Evolutionary conservation across 768 basidiomycete genomes (phyloP).

Genomic region (Dictyophora rubrovolvata): DNA sequence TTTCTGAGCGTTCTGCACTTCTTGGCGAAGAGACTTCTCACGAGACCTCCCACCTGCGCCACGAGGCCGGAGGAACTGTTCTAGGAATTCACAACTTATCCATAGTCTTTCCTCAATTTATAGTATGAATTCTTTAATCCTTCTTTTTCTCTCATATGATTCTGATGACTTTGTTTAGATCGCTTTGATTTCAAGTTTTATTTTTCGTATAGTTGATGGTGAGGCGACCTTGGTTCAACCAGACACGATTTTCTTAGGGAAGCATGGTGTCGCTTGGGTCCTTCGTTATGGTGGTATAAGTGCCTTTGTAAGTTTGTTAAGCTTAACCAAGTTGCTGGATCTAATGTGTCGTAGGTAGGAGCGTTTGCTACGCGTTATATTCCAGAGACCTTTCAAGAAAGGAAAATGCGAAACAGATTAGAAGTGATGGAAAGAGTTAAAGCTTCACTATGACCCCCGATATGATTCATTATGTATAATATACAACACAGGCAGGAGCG

Average conservation of each 20-base stretch:
- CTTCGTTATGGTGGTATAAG: slow-evolving; percentile 86
- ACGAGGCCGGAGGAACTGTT: slow-evolving; percentile 79
- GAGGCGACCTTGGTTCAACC: slow-evolving; percentile 25
- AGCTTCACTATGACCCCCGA: neutral
- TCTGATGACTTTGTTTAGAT: slow-evolving; percentile 37
- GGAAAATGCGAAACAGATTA: slow-evolving; percentile 74
- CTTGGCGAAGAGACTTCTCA: slow-evolving; percentile 8
- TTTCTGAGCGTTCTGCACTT: slow-evolving; percentile 2
- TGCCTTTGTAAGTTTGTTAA: slow-evolving; percentile 40
- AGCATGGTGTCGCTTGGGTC: slow-evolving; percentile 90
- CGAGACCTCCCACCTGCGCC: slow-evolving; percentile 23
- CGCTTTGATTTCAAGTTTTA: slow-evolving; percentile 74
- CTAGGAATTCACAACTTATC: slow-evolving; percentile 93
- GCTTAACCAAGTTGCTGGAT: neutral
- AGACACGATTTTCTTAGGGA: slow-evolving; percentile 54
- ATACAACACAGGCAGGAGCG: neutral
- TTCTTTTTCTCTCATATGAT: slow-evolving; percentile 8
- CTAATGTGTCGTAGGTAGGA: slow-evolving; percentile 34
- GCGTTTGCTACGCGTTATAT: slow-evolving; percentile 73
- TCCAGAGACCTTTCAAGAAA: slow-evolving; percentile 84
- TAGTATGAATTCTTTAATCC: slow-evolving; percentile 43
- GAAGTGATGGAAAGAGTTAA: slow-evolving; percentile 53
- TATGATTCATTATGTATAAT: neutral
- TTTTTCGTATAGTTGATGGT: slow-evolving; percentile 75
- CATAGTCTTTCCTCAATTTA: slow-evolving; percentile 89